phyloP scores from a whole-genome alignment of 148 eudicot genomes.

The Linanthus parryae region DNA sequence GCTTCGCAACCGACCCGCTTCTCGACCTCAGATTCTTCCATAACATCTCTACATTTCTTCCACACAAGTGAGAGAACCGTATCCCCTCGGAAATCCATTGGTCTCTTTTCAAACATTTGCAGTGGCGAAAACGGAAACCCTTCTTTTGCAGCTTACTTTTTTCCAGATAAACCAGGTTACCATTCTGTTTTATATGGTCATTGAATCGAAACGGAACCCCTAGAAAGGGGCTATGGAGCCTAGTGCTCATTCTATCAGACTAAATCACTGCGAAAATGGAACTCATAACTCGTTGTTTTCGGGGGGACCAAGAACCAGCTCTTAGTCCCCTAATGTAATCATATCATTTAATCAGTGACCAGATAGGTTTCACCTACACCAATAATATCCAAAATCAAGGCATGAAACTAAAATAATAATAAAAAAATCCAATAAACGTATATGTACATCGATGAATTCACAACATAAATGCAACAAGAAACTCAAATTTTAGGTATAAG shows the following conservation, averaged over 20 bases:
- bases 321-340: constrained; percentile 61
- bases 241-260: constrained; percentile 44
- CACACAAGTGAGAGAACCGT: constrained; percentile 73
- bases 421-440: too few relatives aligned
- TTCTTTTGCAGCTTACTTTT: constrained; percentile 21
- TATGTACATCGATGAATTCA: too few relatives aligned
- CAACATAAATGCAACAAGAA: too few relatives aligned
- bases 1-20: constrained; percentile 53
- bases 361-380: too few relatives aligned
- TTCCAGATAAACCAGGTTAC: constrained; percentile 21
- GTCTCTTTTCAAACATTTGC: constrained; percentile 49
- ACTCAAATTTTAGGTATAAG: too few relatives aligned
- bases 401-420: too few relatives aligned
- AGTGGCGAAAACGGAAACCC: constrained; percentile 13
- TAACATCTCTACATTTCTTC: constrained; percentile 53
- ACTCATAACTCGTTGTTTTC: constrained; percentile 41
- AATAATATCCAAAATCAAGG: too few relatives aligned
- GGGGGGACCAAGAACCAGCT: constrained; percentile 45
- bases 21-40: constrained; percentile 48
- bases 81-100: constrained; percentile 60
- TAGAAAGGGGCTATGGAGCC: constrained; percentile 52
- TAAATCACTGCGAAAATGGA: constrained; percentile 14
- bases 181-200: constrained; percentile 28
- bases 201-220: constrained; percentile 46
- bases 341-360: too few relatives aligned